Conservation (phyloP, 164 flowering plant species). For the Chimonanthus praecox region DNA sequence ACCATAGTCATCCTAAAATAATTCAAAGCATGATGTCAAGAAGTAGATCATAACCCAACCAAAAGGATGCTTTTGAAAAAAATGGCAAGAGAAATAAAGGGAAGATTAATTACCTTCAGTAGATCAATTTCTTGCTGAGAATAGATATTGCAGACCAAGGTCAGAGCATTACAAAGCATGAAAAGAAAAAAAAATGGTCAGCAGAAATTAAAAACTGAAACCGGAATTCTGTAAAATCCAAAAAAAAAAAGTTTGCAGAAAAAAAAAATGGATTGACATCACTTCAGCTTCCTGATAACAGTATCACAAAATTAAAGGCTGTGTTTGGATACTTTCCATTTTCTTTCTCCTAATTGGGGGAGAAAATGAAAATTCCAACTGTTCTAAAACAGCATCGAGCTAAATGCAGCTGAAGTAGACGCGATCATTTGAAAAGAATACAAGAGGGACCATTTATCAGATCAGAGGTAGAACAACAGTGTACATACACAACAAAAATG, state of each 20-base stretch:
- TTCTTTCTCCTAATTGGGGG: not conserved
- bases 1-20: not conserved
- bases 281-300: not conserved
- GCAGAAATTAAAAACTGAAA: not conserved
- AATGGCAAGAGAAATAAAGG: conserved; percentile 9
- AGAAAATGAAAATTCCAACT: not conserved
- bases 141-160: not conserved
- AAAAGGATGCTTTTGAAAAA: not conserved
- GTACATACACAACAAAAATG: not conserved
- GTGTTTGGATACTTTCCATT: not conserved
- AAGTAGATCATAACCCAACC: not conserved
- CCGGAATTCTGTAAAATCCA: not conserved
- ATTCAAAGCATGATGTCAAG: not conserved
- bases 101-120: conserved; percentile 56
- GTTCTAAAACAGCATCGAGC: too few species aligned
- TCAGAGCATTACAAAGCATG: not conserved
- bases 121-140: conserved; percentile 97
- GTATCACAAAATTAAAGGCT: not conserved
- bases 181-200: not conserved
- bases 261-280: not conserved
- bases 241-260: not conserved
- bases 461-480: not conserved
- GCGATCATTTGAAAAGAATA: too few species aligned
- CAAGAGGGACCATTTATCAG: not conserved
- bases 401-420: too few species aligned